Percentiles rank a stretch among this genome's conserved stretches.
These are phyloP conservation scores for Hanseniaspora occidentalis DNA, from an alignment of 805 yeast species.

Conservation along the genomic window DNA sequence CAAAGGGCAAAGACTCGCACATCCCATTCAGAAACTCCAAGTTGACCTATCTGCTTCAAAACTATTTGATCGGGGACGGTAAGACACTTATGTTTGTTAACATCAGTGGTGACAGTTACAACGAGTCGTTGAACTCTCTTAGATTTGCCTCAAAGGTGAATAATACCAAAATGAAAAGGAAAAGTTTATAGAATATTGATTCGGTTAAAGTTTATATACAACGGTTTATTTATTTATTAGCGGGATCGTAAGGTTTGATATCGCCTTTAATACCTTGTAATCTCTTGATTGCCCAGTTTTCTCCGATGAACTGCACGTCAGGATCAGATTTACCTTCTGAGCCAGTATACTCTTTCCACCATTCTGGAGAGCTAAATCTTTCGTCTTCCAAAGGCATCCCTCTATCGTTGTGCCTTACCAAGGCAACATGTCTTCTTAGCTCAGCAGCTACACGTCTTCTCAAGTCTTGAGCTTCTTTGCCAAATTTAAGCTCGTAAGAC, in stretches of 20 bases:
- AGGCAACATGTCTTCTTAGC: conserved; percentile 49
- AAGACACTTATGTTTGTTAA: conserved; percentile 92
- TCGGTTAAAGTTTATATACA: neutral
- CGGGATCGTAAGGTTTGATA: conserved; percentile 1
- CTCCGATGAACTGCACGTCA: conserved; percentile 58
- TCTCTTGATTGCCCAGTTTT: conserved; percentile 72
- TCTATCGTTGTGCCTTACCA: conserved; percentile 27
- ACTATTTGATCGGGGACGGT: conserved; percentile 73
- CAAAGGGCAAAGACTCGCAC: conserved; percentile 44
- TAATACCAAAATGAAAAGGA: conserved; percentile 29
- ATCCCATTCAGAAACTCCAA: conserved; percentile 93
- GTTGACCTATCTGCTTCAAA: conserved; percentile 72
- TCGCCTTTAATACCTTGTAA: conserved; percentile 37
- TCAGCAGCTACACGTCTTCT: conserved; percentile 61
- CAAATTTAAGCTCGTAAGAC: conserved; percentile 47
- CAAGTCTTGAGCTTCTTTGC: conserved; percentile 50
- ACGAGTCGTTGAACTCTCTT: conserved; percentile 73
- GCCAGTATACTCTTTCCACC: conserved; percentile 61
- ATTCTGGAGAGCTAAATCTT: conserved; percentile 50
- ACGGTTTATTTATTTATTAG: neutral
- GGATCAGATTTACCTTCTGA: conserved; percentile 59
- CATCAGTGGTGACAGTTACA: conserved; percentile 41
- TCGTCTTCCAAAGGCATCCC: conserved; percentile 52
- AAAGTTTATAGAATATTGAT: conserved; percentile 4
- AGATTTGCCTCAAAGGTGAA: conserved; percentile 83